Base-by-base conservation (phyloP, 768 basidiomycete genomes). In the Rhodosporidiobolus sp. region DNA sequence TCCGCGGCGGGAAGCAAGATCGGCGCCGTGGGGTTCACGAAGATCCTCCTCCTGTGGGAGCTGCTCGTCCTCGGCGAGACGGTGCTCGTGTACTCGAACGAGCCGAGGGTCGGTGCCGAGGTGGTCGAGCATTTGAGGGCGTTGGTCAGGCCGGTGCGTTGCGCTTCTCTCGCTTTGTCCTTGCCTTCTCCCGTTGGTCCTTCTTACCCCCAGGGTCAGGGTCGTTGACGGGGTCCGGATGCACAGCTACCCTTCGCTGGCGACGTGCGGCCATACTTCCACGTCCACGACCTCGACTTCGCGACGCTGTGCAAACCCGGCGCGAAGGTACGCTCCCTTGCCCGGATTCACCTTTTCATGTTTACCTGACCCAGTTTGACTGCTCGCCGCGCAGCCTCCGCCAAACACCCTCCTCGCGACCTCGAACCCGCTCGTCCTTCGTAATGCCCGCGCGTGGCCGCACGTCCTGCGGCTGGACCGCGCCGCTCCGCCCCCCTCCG, bases 211-310 rank as follows among this genome's bases (percentile, higher is more conserved):
- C n/a, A 28, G n/a, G 26, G 43, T 24, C 56, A 49, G 38, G 22
- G 26, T 26, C 30, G 14, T 7, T 38, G 0, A 17, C 9, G 38
- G n/a, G 9, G 22, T 57, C 32, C 24, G 16, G 28, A 8, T 10
- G 32, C 35, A 20, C 70, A 93, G 92, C 88, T 95, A 43, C 92
- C 93, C 7, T 84, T 91, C 14, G 86, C 89, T 0, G 87, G 87
- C 2, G 94, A 99, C 78, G 87, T 92, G 77, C 86, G 95, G 16
- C 95, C 95, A 0, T 99, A 95, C 80, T 90, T 97, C 75, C 96
- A 95, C 24, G 93, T 99, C 77, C 95, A 97, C 79, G 95, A 97
- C 89, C 73, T 76, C 85, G 6, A 78, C 85, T 78, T 78, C 49
- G 49, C 71, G 0, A 17, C 28, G 3, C 81, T 99, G 20, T 88